A percentile compares a stretch with the other conserved stretches of the same genome.
These are phyloP conservation scores for Alternaria arborescens DNA, from an alignment of 2,329 filamentous ascomycete genomes.

Conservation along the genomic window DNA sequence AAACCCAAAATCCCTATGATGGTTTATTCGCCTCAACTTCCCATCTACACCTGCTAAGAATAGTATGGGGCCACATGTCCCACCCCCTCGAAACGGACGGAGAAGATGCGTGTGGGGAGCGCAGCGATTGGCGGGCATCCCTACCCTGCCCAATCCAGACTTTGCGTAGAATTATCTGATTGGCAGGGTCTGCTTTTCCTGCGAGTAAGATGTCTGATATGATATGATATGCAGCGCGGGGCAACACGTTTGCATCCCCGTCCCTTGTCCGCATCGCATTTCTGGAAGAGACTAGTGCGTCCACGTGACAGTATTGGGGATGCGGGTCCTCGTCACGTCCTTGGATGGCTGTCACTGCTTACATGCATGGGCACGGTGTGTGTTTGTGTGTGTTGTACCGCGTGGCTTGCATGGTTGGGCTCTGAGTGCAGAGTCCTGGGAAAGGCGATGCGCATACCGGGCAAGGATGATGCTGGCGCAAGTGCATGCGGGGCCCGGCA, in stretches of 20 bases:
- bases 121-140: constrained; percentile 3
- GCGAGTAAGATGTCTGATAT: background rate
- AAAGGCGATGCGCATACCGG: background rate
- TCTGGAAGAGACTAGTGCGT: background rate
- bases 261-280: background rate
- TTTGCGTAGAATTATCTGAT: background rate
- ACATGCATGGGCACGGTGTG: constrained; percentile 12
- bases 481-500: constrained; percentile 2
- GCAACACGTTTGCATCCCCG: background rate
- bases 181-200: background rate
- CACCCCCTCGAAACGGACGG: background rate
- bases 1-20: constrained; percentile 4
- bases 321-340: constrained; percentile 3
- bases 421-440: background rate
- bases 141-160: background rate
- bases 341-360: constrained; percentile 5
- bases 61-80: background rate
- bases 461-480: constrained; percentile 5
- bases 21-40: constrained; percentile 1
- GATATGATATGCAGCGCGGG: constrained; percentile 5
- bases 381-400: constrained; percentile 14
- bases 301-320: constrained; percentile 10
- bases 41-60: background rate
- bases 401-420: constrained; percentile 21
- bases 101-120: constrained; percentile 9